Evolutionary conservation across 805 yeast genomes (phyloP), one percentile per base, ranked within the genome.

Genomic region (Metschnikowia aberdeeniae): DNA sequence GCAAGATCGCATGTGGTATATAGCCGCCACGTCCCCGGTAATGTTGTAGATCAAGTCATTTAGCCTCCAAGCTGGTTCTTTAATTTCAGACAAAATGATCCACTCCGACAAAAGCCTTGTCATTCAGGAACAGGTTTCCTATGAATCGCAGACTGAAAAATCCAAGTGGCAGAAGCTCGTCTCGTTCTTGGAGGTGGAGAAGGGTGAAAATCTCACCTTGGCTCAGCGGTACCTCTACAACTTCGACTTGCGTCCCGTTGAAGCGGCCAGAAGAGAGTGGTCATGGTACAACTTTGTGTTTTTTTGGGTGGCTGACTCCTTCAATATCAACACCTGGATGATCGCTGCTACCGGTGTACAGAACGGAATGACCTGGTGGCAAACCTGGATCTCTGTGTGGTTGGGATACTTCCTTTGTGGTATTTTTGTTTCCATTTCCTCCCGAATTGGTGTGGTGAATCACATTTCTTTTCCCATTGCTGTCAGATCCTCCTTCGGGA

Each of bases 281-380:
- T 68, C 78, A 26, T 86, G 95, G 95, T 81, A 72, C 63, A 86
- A 88, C 62, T 89, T 69, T 60, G 81, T 85, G 11, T 80, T 78
- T 52, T 85, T 86, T 56, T 89, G 97, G 97, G 64, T 89, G 46
- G 89, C 96, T 0, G 97, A 89, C 61, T 82, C 95, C 28, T 86
- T 89, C 69, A 89, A 89, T 66, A 81, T 89, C 60, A 88, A 86
- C 62, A 87, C 96, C 5, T 88, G 92, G 89, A 89, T 86, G 70
- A 87, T 89, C 55, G 96, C 95, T 2, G 82, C 92, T 7, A 85
- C 95, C 0, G 95, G 95, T 56, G 65, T 70, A 30, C 83, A 85
- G 46, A 71, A 74, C 43, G 79, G 81, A 19, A 68, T 89, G 65
- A 77, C 83, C 13, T 88, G 96, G 95, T 89, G 95, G 95, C 89